phyloP scores from a whole-genome alignment of 192 early-diverging fungal species.

The Geranomyces michiganensis region DNA sequence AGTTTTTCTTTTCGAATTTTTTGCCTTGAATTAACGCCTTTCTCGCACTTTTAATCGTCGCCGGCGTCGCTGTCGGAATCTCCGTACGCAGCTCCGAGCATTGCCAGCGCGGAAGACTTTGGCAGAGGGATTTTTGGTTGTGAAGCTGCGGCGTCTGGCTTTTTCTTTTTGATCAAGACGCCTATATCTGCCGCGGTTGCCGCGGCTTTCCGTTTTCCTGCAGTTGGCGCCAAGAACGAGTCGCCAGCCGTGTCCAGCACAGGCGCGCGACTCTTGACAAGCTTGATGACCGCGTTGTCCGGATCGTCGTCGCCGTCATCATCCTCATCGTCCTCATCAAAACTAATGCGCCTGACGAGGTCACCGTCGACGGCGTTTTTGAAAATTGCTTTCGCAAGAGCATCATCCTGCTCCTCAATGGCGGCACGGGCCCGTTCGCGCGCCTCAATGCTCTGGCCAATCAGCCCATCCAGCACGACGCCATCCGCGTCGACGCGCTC shows the following conservation, averaged over 20 bases:
- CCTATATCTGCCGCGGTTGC: slow-evolving; percentile 6
- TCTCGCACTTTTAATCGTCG: no score
- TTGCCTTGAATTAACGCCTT: no score
- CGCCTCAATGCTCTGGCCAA: slow-evolving; percentile 28
- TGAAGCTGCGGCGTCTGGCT: background rate
- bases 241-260: slow-evolving; percentile 4
- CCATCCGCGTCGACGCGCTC: slow-evolving; percentile 75
- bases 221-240: background rate
- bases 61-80: slow-evolving; percentile 18
- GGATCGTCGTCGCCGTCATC: slow-evolving; percentile 3
- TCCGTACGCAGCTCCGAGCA: slow-evolving; percentile 23
- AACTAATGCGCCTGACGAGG: slow-evolving; percentile 61
- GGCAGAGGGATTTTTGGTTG: background rate
- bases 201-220: background rate
- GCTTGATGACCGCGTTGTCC: background rate
- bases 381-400: slow-evolving; percentile 65
- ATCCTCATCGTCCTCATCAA: slow-evolving; percentile 49
- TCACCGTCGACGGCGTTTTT: slow-evolving; percentile 64
- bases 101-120: slow-evolving; percentile 8
- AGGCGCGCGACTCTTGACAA: background rate
- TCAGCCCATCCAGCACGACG: slow-evolving; percentile 59
- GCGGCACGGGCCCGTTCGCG: slow-evolving; percentile 34
- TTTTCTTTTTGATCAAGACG: slow-evolving; percentile 27
- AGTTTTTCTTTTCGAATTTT: no score
- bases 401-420: slow-evolving; percentile 69